Base-by-base conservation (phyloP, 1,139 yeast genomes). In the Zygoascus meyerae region DNA sequence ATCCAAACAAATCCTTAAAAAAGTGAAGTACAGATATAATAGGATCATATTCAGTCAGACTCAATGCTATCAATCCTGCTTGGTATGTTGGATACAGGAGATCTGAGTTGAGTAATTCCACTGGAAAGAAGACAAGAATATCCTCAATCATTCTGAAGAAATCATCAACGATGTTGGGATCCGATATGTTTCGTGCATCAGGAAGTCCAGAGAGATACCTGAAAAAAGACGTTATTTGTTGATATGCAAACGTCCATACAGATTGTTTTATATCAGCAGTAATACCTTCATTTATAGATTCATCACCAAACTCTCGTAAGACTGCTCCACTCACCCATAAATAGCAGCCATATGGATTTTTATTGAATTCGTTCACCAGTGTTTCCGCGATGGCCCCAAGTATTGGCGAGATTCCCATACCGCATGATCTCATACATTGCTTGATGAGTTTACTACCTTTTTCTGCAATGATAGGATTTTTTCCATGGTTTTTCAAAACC, bases 251-350 rank as follows among this genome's bases (percentile, higher is more conserved):
- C 44, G 68, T 64, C 81, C 81, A 77, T 21, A 77, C 72, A 3
- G 77, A 70, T 11, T 64, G 64, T 48, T 69, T 68, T 15, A 60
- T 55, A 5, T 48, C 69, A 17, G 62, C 63, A 16, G 52, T 35
- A 16, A 39, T 31, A 14, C 21, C 15, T 7, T 44, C 40, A 29
- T 62, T 67, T 5, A 61, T 60, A 26, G 67, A 57, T 39, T 74
- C 64, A 60, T 81, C 86, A 28, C 86, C 83, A 65, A 77, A 89
- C 53, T 86, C 94, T 51, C 87, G 78, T 46, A 90, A 78, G 29
- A 87, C 70, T 4, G 86, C 76, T 3, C 96, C 97, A 2, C 95
- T 83, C 14, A 86, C 94, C 94, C 95, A 90, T 49, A 90, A 69
- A 61, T 83, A 90, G 63, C 95, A 86, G 2, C 97, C 97, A 59